Conservation (phyloP, 306 rosid species). For the Cyclanthera cordifolia region DNA sequence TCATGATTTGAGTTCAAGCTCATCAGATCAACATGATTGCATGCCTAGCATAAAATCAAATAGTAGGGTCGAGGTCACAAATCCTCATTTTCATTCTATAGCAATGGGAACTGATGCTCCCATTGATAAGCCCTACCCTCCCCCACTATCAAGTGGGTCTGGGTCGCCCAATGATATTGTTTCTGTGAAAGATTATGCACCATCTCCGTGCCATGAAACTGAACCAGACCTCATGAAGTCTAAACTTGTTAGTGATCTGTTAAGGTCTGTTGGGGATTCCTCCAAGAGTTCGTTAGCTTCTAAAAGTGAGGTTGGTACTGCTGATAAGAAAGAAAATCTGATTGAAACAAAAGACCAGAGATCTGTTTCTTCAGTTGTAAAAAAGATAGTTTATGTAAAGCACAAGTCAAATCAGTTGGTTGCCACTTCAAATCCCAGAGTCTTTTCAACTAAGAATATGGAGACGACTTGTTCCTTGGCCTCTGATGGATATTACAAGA, state of each 20-base stretch:
- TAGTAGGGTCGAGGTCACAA: constrained; percentile 27
- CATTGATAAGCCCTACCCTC: constrained; percentile 32
- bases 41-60: constrained; percentile 31
- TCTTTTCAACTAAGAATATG: constrained; percentile 28
- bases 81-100: constrained; percentile 22
- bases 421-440: constrained; percentile 55
- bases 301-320: constrained; percentile 32
- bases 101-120: constrained; percentile 24
- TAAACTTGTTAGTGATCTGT: constrained; percentile 25
- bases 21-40: constrained; percentile 33
- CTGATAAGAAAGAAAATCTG: constrained; percentile 32
- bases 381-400: constrained; percentile 59
- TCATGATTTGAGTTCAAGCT: constrained; percentile 22
- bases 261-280: constrained; percentile 27
- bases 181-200: constrained; percentile 25
- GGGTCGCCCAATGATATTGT: constrained; percentile 12
- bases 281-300: constrained; percentile 25
- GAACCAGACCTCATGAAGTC: constrained; percentile 28
- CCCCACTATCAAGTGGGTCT: constrained; percentile 24
- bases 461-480: constrained; percentile 37
- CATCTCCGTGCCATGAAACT: constrained; percentile 31
- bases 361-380: constrained; percentile 28
- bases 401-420: constrained; percentile 80
- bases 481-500: constrained; percentile 77
- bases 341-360: constrained; percentile 31